These are phyloP conservation scores for Bryoglossum gracile DNA, from an alignment of 495 filamentous ascomycete species.

Conservation along the genomic window DNA sequence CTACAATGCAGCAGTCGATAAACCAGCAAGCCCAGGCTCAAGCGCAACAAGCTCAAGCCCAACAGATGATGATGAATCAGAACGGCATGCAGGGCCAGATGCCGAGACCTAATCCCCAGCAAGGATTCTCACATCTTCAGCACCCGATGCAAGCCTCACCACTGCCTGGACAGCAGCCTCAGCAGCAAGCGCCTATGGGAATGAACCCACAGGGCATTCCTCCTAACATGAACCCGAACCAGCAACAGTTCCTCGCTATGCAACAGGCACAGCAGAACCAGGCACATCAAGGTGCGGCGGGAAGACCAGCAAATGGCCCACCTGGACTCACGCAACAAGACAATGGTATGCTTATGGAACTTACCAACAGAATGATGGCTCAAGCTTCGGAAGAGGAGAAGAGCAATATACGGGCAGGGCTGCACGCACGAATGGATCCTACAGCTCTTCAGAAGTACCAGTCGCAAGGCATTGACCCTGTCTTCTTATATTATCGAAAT, in stretches of 20 bases:
- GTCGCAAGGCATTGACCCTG: slow-evolving; percentile 32
- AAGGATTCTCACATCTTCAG: slow-evolving; percentile 39
- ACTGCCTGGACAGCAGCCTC: slow-evolving; percentile 28
- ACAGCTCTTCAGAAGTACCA: slow-evolving; percentile 30
- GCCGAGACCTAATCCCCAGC: slow-evolving; percentile 30
- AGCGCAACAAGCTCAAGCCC: slow-evolving; percentile 19
- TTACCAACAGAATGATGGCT: slow-evolving; percentile 15
- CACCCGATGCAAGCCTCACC: slow-evolving; percentile 42
- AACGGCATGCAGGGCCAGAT: slow-evolving; percentile 34
- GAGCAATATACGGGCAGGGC: slow-evolving; percentile 24
- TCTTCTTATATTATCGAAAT: slow-evolving; percentile 34
- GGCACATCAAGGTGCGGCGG: slow-evolving; percentile 13
- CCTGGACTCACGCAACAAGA: slow-evolving; percentile 17
- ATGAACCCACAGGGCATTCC: slow-evolving; percentile 21
- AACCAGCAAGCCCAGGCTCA: slow-evolving; percentile 29
- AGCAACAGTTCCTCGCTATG: slow-evolving; percentile 30
- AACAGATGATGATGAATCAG: slow-evolving; percentile 41
- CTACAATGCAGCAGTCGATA: slow-evolving; percentile 23
- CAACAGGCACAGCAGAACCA: slow-evolving; percentile 18
- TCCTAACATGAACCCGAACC: slow-evolving; percentile 20
- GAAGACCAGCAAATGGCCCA: slow-evolving; percentile 8
- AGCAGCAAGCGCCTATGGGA: slow-evolving; percentile 17
- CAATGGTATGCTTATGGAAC: slow-evolving; percentile 5
- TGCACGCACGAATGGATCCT: slow-evolving; percentile 27
- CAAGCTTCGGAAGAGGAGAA: slow-evolving; percentile 29